Evolutionary conservation across 345 rosid genomes (phyloP).

Genomic region (Gossypium herbaceum): DNA sequence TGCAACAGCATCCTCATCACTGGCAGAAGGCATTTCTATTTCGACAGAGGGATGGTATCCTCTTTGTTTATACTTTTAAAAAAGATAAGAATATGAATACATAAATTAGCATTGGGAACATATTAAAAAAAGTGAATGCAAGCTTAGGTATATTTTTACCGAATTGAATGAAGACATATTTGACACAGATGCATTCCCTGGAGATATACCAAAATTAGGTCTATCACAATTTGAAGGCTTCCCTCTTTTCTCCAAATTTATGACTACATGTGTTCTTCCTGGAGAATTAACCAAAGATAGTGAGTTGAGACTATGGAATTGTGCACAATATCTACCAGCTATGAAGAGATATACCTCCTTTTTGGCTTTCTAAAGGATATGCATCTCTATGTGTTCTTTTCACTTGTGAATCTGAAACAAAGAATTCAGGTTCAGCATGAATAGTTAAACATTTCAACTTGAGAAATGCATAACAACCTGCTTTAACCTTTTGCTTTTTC

Average conservation of each 20-base stretch:
- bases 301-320: constrained; percentile 13
- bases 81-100: not conserved
- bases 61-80: constrained; percentile 52
- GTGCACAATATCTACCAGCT: constrained; percentile 15
- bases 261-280: constrained; percentile 63
- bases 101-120: constrained; percentile 12
- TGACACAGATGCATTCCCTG: constrained; percentile 36
- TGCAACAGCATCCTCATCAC: constrained; percentile 67
- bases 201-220: constrained; percentile 36
- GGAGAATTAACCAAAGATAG: constrained; percentile 16
- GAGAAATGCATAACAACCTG: not conserved
- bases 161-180: constrained; percentile 42
- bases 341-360: constrained; percentile 52
- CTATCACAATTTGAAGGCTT: constrained; percentile 54
- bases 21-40: constrained; percentile 47
- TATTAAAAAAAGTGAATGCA: not conserved
- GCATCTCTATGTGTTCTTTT: constrained; percentile 54
- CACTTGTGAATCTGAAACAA: constrained; percentile 50
- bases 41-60: constrained; percentile 46
- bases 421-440: constrained; percentile 12
- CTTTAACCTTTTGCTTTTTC: not conserved
- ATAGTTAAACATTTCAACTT: constrained; percentile 5
- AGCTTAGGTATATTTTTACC: constrained; percentile 35
- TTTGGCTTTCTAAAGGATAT: constrained; percentile 46
- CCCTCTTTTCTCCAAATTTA: constrained; percentile 80